Evolutionary conservation across 2,329 filamentous ascomycete genomes (phyloP), one percentile per base, ranked within the genome.

Genomic region (Fusarium sulawesiense): DNA sequence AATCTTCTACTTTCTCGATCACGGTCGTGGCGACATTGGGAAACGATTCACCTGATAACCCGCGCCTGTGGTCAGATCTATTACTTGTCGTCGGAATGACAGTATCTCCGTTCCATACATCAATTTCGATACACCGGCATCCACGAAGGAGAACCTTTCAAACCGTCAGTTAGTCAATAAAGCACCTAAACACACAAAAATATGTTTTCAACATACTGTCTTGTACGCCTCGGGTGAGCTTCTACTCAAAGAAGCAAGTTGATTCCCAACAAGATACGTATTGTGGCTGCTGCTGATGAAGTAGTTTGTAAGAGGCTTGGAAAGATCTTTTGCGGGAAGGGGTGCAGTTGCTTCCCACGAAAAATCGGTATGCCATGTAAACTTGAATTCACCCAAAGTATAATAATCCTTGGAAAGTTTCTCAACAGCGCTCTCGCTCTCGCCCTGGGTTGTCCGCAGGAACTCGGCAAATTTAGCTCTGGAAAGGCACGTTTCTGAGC

Each of bases 251-350:
- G 93, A 93, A 64, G 89, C 90, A 42, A 96, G 85, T 80, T 98
- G 95, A 75, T 97, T 94, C 4, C 94, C 94, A 3, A 91, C 90
- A 44, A 97, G 84, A 78, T 97, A 98, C 1, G 94, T 98, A 78
- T 98, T 98, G 83, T 98, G 94, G 76, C 93, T 97, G 72, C 93
- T 97, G 67, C 91, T 97, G 78, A 98, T 94, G 79, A 93, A 98
- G 82, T 98, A 98, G 77, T 97, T 93, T 48, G 91, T 93, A 61
- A 97, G 85, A 6, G 93, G 92, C 55, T 87, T 88, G 1, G 86
- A 86, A 32, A 89, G 78, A 76, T 94, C 91, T 61, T 88, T 84
- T 67, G 81, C 75, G 30, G 81, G 78, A 23, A 80, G 77, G n/a
- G 84, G 83, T 68, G 76, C 79, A 21, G 80, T 72, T 6, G 86